phyloP scores from a whole-genome alignment of 768 basidiomycete species.

The Lactarius tabidus region DNA sequence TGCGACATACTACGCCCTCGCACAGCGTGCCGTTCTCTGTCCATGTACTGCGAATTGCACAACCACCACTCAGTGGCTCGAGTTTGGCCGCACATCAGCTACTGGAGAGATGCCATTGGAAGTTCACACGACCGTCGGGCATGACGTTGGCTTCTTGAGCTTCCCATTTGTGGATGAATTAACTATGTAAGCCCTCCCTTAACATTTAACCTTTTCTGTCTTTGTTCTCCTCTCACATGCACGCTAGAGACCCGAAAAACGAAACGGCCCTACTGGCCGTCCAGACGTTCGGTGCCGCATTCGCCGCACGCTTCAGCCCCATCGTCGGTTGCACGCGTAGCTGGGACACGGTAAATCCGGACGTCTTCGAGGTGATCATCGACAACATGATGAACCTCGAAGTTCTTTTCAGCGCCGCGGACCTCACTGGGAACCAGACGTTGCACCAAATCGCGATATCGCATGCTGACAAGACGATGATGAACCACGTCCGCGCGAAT shows the following conservation, averaged over 20 bases:
- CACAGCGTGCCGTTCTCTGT: conserved; percentile 50
- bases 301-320: conserved; percentile 55
- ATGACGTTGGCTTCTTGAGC: conserved; percentile 71
- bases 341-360: conserved; percentile 58
- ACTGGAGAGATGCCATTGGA: conserved; percentile 50
- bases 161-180: conserved; percentile 65
- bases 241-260: conserved; percentile 52
- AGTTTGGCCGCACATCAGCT: conserved; percentile 48
- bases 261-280: conserved; percentile 52
- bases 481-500: conserved; percentile 61
- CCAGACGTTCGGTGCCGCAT: conserved; percentile 51
- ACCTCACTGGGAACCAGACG: conserved; percentile 57
- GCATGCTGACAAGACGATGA: conserved; percentile 64
- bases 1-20: conserved; percentile 53
- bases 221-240: too few species aligned
- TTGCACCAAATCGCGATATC: conserved; percentile 55
- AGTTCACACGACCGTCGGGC: conserved; percentile 46
- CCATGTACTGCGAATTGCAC: conserved; percentile 35
- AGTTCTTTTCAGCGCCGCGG: conserved; percentile 32
- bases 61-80: conserved; percentile 52
- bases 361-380: conserved; percentile 65
- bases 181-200: conserved; percentile 41
- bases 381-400: conserved; percentile 82
- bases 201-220: not conserved
- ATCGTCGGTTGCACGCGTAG: conserved; percentile 66